phyloP scores from a whole-genome alignment of 2,329 filamentous ascomycete genomes.

The Ceratocystis cacaofunesta region DNA sequence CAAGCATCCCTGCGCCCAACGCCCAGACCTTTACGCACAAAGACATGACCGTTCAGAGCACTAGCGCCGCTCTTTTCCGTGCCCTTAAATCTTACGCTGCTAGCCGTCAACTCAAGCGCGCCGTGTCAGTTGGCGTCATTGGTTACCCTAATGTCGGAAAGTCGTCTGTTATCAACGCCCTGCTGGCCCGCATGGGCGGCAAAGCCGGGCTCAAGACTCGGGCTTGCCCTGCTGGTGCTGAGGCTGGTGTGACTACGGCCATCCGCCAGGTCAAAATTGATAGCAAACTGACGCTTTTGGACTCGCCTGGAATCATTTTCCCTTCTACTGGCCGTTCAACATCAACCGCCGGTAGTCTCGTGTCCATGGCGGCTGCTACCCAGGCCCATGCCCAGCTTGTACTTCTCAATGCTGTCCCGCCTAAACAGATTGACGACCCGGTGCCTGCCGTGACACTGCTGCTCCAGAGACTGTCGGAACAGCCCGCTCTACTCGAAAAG shows the following conservation, averaged over 20 bases:
- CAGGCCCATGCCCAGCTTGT: conserved; percentile 73
- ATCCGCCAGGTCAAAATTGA: conserved; percentile 86
- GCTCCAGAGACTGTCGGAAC: conserved; percentile 62
- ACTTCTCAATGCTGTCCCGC: conserved; percentile 80
- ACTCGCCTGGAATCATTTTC: conserved; percentile 91
- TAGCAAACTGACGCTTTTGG: conserved; percentile 82
- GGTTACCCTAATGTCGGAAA: conserved; percentile 95
- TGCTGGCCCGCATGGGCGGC: conserved; percentile 60
- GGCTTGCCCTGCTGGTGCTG: conserved; percentile 76
- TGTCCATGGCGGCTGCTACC: conserved; percentile 43
- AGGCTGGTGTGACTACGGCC: conserved; percentile 81
- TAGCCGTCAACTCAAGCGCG: conserved; percentile 69
- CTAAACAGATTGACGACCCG: conserved; percentile 87
- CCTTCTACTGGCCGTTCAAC: conserved; percentile 43
- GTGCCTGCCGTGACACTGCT: conserved; percentile 74
- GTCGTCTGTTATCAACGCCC: conserved; percentile 88
- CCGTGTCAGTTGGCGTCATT: conserved; percentile 82
- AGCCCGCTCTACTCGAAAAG: conserved; percentile 59
- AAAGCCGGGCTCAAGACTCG: conserved; percentile 38
- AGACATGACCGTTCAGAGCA: conserved; percentile 72
- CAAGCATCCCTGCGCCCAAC: conserved; percentile 67
- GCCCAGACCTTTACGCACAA: conserved; percentile 87
- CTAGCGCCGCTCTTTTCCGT: conserved; percentile 70
- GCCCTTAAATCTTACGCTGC: conserved; percentile 82
- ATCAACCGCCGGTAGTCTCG: conserved; percentile 27